Evolutionary conservation across 1,139 yeast genomes (phyloP).

Genomic region (Blastobotrys proliferans): DNA sequence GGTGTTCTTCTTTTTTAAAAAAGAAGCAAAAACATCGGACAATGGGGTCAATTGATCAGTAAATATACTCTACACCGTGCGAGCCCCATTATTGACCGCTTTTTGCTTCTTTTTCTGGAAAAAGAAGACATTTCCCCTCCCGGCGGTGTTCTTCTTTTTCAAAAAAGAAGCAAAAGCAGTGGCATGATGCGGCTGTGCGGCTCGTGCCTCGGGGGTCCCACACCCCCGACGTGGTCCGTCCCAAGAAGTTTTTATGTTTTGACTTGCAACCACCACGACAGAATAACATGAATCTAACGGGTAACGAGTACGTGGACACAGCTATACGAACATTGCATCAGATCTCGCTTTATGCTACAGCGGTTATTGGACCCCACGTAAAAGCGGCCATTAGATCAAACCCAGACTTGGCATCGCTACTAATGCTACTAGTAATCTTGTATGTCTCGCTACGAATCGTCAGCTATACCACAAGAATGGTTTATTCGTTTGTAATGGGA

Average conservation of each 20-base stretch:
- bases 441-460: constrained; percentile 31
- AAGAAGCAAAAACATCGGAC: too few species aligned
- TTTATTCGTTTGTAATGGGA: constrained; percentile 26
- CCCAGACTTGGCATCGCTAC: constrained; percentile 26
- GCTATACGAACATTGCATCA: not conserved
- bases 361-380: constrained; percentile 11
- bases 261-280: not conserved
- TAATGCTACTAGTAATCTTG: constrained; percentile 17
- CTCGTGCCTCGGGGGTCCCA: too few species aligned
- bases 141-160: too few species aligned
- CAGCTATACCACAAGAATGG: constrained; percentile 29
- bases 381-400: constrained; percentile 20
- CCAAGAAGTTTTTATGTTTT: not conserved
- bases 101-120: too few species aligned
- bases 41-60: too few species aligned
- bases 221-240: too few species aligned
- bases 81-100: too few species aligned
- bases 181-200: too few species aligned
- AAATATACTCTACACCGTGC: too few species aligned
- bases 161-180: too few species aligned
- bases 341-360: not conserved
- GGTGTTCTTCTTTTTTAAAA: too few species aligned
- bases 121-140: too few species aligned
- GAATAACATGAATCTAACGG: not conserved
- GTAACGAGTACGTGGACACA: constrained; percentile 1